These are phyloP conservation scores for Cronartium quercuum DNA, from an alignment of 1,284 basidiomycete genomes.

Conservation along the genomic window DNA sequence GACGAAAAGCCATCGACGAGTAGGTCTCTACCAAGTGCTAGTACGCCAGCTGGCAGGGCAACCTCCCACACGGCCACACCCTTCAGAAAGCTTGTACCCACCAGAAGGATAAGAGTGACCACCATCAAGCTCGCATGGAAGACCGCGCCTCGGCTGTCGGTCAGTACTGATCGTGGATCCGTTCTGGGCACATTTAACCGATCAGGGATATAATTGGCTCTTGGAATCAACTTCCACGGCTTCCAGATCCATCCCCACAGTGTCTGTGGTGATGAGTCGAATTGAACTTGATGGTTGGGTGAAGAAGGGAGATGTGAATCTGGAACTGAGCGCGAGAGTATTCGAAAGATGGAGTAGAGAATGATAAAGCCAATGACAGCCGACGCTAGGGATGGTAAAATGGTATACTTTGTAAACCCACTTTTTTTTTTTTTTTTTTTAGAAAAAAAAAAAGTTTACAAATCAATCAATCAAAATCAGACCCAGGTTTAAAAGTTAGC, in stretches of 20 bases:
- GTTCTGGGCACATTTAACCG: conserved; percentile 26
- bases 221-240: not conserved
- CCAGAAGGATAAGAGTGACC: conserved; percentile 57
- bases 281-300: not conserved
- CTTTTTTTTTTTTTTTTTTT: too few relatives aligned
- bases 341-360: conserved; percentile 17
- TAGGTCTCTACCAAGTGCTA: conserved; percentile 65
- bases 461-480: not conserved
- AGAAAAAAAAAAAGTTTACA: not conserved
- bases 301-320: conserved; percentile 18
- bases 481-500: not conserved
- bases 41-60: conserved; percentile 73
- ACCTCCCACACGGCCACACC: conserved; percentile 59
- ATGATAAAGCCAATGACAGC: conserved; percentile 27
- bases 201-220: conserved; percentile 32
- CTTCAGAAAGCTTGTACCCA: conserved; percentile 57
- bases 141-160: conserved; percentile 55
- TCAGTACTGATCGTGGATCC: conserved; percentile 44
- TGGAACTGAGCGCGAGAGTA: not conserved
- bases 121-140: conserved; percentile 55
- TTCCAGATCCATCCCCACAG: not conserved
- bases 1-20: not conserved
- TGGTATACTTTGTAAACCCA: conserved; percentile 37
- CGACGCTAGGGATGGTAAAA: conserved; percentile 22
- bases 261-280: not conserved